Evolutionary conservation across 2,329 filamentous ascomycete species (phyloP).

Genomic region (Neonectria faginata): DNA sequence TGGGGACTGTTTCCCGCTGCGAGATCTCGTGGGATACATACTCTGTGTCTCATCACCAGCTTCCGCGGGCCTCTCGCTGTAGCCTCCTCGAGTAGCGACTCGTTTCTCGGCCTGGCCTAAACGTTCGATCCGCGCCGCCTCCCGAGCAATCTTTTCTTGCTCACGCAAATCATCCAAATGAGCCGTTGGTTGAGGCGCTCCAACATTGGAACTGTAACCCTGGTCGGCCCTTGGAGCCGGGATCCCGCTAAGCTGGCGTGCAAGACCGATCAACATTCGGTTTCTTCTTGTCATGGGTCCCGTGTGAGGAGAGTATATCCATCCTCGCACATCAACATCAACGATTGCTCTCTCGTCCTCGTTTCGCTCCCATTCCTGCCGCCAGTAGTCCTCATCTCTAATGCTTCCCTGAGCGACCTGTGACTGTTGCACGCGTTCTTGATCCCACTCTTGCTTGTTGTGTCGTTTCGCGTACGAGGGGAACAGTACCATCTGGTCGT

Average conservation of each 20-base stretch:
- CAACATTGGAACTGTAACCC: slow-evolving; percentile 34
- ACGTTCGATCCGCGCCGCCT: slow-evolving; percentile 81
- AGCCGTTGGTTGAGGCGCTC: slow-evolving; percentile 38
- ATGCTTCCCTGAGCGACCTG: slow-evolving; percentile 55
- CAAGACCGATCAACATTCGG: slow-evolving; percentile 85
- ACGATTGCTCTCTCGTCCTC: slow-evolving; percentile 88
- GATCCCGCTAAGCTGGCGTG: slow-evolving; percentile 88
- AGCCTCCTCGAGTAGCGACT: slow-evolving; percentile 76
- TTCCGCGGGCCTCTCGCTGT: slow-evolving; percentile 73
- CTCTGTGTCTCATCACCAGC: slow-evolving; percentile 54
- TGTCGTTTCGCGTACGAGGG: slow-evolving; percentile 90
- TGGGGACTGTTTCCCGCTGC: slow-evolving; percentile 51
- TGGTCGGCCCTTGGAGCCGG: slow-evolving; percentile 70
- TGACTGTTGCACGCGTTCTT: slow-evolving; percentile 44
- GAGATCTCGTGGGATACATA: slow-evolving; percentile 44
- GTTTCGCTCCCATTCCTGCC: slow-evolving; percentile 79
- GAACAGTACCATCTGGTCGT: slow-evolving; percentile 94
- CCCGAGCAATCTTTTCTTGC: slow-evolving; percentile 75
- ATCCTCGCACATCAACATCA: slow-evolving; percentile 94
- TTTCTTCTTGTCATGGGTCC: slow-evolving; percentile 90
- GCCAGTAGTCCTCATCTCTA: slow-evolving; percentile 80
- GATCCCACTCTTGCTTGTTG: slow-evolving; percentile 60
- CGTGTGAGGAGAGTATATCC: slow-evolving; percentile 89
- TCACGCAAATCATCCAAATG: slow-evolving; percentile 62
- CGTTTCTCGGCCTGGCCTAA: slow-evolving; percentile 78